These are phyloP conservation scores for Xylariomycetidae sp. DNA, from an alignment of 2,329 filamentous ascomycete genomes.

Conservation along the genomic window DNA sequence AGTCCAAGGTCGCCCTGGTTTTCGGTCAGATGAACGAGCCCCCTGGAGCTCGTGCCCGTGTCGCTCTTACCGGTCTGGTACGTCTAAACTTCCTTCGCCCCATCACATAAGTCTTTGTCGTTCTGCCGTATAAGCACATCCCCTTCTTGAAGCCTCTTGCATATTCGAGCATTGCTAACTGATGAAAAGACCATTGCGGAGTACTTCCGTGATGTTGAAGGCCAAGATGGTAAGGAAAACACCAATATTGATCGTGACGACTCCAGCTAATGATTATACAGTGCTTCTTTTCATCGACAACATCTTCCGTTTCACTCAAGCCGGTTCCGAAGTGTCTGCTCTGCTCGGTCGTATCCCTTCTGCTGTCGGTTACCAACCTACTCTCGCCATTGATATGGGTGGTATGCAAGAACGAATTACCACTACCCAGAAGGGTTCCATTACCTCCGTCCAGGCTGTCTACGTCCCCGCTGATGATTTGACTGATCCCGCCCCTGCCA, in stretches of 20 bases:
- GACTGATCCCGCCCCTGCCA: slow-evolving; percentile 98
- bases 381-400: slow-evolving; percentile 98
- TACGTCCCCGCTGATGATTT: slow-evolving; percentile 99
- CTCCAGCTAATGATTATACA: slow-evolving; percentile 25
- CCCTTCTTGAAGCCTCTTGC: too few species aligned
- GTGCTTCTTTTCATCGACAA: slow-evolving; percentile 99
- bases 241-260: not conserved
- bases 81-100: too few species aligned
- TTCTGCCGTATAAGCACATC: too few species aligned
- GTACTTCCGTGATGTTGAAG: slow-evolving; percentile 72
- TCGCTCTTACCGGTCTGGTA: slow-evolving; percentile 89
- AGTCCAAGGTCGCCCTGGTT: slow-evolving; percentile 98
- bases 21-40: slow-evolving; percentile 99
- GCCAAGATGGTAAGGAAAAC: slow-evolving; percentile 71
- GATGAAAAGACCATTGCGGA: slow-evolving; percentile 62
- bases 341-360: slow-evolving; percentile 99
- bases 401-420: slow-evolving; percentile 99
- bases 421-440: slow-evolving; percentile 98
- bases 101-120: too few species aligned
- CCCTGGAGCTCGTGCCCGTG: slow-evolving; percentile 98
- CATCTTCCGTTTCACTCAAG: slow-evolving; percentile 99
- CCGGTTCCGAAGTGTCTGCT: slow-evolving; percentile 99
- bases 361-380: slow-evolving; percentile 99
- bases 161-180: not conserved
- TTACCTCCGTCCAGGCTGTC: slow-evolving; percentile 99